phyloP scores from a whole-genome alignment of 345 rosid genomes.

The Stellera chamaejasme region DNA sequence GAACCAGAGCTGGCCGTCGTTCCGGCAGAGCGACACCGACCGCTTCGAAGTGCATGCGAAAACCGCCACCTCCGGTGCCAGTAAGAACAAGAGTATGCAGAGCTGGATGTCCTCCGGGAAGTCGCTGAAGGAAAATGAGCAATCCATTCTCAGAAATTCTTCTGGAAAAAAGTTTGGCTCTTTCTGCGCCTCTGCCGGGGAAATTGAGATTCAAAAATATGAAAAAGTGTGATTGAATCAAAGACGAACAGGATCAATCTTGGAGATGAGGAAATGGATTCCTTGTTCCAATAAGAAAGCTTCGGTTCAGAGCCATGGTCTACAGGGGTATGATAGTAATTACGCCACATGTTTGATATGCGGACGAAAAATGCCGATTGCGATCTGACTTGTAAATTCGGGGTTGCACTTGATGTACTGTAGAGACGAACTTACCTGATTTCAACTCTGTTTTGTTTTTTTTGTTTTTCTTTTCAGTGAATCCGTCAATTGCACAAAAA shows the following conservation, averaged over 20 bases:
- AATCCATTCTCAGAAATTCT: conserved; percentile 13
- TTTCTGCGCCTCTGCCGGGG: not conserved
- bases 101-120: conserved; percentile 85
- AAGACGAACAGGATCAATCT: conserved; percentile 5
- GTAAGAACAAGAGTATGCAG: conserved; percentile 65
- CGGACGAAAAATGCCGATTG: no score
- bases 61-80: conserved; percentile 52
- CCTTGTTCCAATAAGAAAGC: not conserved
- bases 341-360: no score
- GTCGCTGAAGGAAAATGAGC: conserved; percentile 36
- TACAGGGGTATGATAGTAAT: no score
- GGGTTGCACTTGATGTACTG: no score
- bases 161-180: conserved; percentile 4
- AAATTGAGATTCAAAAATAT: not conserved
- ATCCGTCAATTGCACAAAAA: no score
- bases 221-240: not conserved
- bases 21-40: conserved; percentile 44
- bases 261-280: conserved; percentile 18
- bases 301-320: not conserved
- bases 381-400: no score
- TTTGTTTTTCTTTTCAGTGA: no score
- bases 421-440: no score
- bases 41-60: conserved; percentile 81
- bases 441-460: no score
- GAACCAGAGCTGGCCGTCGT: conserved; percentile 66